Base-by-base conservation (phyloP, 495 filamentous ascomycete species). In the Letharia lupina region DNA sequence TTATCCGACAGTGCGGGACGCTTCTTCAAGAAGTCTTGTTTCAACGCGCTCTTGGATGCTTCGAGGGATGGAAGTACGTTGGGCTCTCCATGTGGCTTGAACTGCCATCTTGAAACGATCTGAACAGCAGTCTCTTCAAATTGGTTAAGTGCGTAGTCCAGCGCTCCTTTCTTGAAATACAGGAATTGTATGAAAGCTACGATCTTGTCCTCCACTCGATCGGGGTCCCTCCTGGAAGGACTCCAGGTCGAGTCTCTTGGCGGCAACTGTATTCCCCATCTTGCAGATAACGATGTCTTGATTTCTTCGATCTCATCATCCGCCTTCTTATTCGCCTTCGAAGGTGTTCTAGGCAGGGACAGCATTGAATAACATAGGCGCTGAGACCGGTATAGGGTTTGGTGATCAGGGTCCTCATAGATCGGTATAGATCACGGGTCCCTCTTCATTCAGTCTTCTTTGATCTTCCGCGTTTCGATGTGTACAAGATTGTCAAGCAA, bases 231-330 rank as follows among this genome's bases (percentile, higher is more conserved):
- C 47, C 62, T 65, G 0, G 64, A 65, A 23, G 71, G 71, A 59
- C 71, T 72, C 59, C 52, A 67, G 7, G 45, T 23, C 1, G 39
- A 20, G 16, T 65, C 69, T 45, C 62, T 41, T 8, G 20, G 31
- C 6, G 67, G 52, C 18, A 69, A 65, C 20, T 33, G 33, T 57
- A 73, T 54, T 6, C 65, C 69, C 71, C 69, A 73, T 69, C 62
- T 67, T 18, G 64, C 33, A 40, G 57, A 67, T n/a, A 72, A 57
- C 20, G 61, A 63, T 54, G 20, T 35, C 35, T 65, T 69, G 7
- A 71, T 39, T 7, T n/a, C 39, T 39, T 68, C 56, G n/a, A 71
- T 71, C 8, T 54, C 69, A 66, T 66, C 65, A 41, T 68, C 65
- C 67, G 60, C 65, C 65, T 67, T 68, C 2, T 66, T 63, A 41